Evolutionary conservation across 1,284 basidiomycete species (phyloP), one percentile per base, ranked within the genome.

Genomic region (Malassezia obtusa): DNA sequence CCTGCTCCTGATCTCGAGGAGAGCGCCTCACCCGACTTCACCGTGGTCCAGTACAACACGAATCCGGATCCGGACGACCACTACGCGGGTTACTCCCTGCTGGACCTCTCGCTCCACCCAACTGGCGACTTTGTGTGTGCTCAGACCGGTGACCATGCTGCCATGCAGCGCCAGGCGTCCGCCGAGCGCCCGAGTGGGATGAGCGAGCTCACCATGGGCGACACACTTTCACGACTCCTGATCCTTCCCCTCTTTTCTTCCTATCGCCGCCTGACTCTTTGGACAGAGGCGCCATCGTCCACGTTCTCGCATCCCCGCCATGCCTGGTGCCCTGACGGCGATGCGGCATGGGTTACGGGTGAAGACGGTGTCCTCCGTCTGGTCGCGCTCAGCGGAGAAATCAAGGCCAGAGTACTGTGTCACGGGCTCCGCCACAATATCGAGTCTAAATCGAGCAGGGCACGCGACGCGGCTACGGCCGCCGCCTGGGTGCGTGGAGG

Each of bases 1-100:
- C 68, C 67, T 10, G 22, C 30, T 28, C 33, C 50, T 10, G 40
- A 43, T 6, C 24, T 43, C 25, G 40, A 43, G 8, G 25, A 49
- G n/a, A 22, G n/a, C 17, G 37, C 19, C 8, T 45, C 52, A 10
- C 41, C 44, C 6, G 60, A 58, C 38, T 71, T 62, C 60, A 43
- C 31, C 3, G 25, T 62, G 7, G 36, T 63, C 22, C 46, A 35
- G 30, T 69, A 61, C 60, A 68, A 68, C 57, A 71, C 68, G 17
- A 72, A 72, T 31, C 54, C 61, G 2, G 58, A 62, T 24, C 46
- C 56, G 0, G 39, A 52, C 15, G 70, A 72, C 32, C 21, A 47
- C 17, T 66, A 72, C 35, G 65, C 66, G 1, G 61, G 60, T 38
- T 72, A 71, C 52, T 65, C 62, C 6, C 55, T 72, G 19, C 61